A percentile compares a stretch with the other conserved stretches of the same genome.
These are phyloP conservation scores for Phylloporus arenicola DNA, from an alignment of 768 basidiomycete species.

Conservation along the genomic window DNA sequence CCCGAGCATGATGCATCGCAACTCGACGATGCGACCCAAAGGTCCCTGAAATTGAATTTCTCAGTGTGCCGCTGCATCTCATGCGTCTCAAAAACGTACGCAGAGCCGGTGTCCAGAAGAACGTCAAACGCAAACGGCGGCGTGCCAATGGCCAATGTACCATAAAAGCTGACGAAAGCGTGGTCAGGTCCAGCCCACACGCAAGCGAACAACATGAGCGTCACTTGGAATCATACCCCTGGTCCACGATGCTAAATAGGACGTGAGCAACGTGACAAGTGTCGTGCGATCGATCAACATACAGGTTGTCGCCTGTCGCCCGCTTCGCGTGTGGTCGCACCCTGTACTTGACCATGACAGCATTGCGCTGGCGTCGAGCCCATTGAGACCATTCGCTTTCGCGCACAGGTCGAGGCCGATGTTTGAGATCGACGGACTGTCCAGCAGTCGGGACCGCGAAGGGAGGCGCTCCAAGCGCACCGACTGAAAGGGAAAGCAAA, in stretches of 20 bases:
- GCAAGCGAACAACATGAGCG: not conserved
- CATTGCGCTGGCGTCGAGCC: slow-evolving; percentile 45
- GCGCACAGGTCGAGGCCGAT: slow-evolving; percentile 7
- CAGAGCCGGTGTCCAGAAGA: slow-evolving; percentile 49
- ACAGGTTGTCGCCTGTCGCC: slow-evolving; percentile 47
- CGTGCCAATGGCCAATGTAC: slow-evolving; percentile 38
- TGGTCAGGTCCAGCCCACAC: not conserved
- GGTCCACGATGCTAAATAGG: slow-evolving; percentile 49
- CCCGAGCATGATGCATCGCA: slow-evolving; percentile 31
- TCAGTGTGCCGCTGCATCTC: not conserved
- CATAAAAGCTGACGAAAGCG: slow-evolving; percentile 26
- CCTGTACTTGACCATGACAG: slow-evolving; percentile 46
- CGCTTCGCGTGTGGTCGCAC: slow-evolving; percentile 31
- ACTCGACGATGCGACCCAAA: slow-evolving; percentile 42
- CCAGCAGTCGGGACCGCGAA: slow-evolving; percentile 8
- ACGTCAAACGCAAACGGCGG: slow-evolving; percentile 43
- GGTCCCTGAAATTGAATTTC: slow-evolving; percentile 34
- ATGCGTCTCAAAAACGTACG: slow-evolving; percentile 16
- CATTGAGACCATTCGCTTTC: slow-evolving; percentile 20
- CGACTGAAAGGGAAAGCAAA: slow-evolving; percentile 9
- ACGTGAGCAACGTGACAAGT: slow-evolving; percentile 1
- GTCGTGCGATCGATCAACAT: not conserved
- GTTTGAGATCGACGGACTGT: slow-evolving; percentile 20
- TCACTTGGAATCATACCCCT: slow-evolving; percentile 60
- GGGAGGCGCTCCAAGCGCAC: slow-evolving; percentile 11